Base-by-base conservation (phyloP, 805 yeast genomes). In the Jamesozyma lodderae region DNA sequence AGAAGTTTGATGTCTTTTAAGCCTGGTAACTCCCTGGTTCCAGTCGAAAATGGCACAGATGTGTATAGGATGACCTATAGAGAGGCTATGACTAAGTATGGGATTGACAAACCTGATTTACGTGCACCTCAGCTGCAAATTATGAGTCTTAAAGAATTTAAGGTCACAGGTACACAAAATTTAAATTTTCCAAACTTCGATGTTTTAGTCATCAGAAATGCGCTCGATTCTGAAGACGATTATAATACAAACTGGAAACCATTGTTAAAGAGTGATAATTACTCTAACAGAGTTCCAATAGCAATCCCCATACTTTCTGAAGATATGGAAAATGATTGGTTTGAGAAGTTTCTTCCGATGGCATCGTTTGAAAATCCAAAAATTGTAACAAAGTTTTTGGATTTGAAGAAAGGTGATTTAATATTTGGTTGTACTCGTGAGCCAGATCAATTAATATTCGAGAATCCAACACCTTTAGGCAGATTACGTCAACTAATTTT, bases 401-500 rank as follows among this genome's bases (percentile, higher is more conserved):
- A 62, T 14, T 54, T 85, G 16, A 45, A 67, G 31, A 60, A 70
- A 1, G 95, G 95, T 30, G 95, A 86, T 56, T 63, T 84, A 3
- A 53, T 92, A 23, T 90, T 88, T 3, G 70, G 82, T 11, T 70
- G 86, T n/a, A 83, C 82, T n/a, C 69, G 97, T 43, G 55, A 60
- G 38, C 44, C 50, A 8, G 73, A 81, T 2, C 52, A 55, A 11
- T 41, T 75, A 17, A 64, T 90, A 0, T 90, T 85, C 55, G 98
- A 90, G 53, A 90, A 86, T 52, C 97, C 97, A 16, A 92, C 97
- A 0, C 97, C 98, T 0, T 62, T 92, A 37, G 98, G 98, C 0
- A 70, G 81, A 38, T 71, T 84, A 46, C 70, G 98, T 41, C 95
- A 87, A 53, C 52, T 84, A 36, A 75, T 86, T 0, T 75, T 81